phyloP scores from a whole-genome alignment of 148 eudicot species.

The Heliamphora exappendiculata region DNA sequence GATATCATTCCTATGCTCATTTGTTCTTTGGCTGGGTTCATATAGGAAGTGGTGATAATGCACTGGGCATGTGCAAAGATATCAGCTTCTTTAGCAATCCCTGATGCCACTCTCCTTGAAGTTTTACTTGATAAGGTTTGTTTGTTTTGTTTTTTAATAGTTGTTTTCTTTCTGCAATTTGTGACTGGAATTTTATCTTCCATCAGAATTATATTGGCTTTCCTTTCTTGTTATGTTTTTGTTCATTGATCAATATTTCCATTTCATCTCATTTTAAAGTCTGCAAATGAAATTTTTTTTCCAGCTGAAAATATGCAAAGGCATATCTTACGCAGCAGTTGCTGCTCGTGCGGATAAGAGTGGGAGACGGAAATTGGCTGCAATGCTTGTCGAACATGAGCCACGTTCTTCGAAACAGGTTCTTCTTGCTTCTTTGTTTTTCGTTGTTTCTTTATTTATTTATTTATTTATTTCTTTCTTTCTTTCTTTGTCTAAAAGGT shows the following conservation, averaged over 20 bases:
- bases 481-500: background rate
- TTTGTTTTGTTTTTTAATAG: background rate
- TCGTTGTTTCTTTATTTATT: background rate
- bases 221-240: too few relatives aligned
- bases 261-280: background rate
- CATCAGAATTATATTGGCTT: too few relatives aligned
- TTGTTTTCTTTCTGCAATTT: background rate
- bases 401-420: conserved; percentile 97
- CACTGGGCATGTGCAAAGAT: conserved; percentile 96
- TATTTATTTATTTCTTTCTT: too few relatives aligned
- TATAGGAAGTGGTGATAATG: conserved; percentile 88
- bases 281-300: conserved; percentile 10
- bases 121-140: conserved; percentile 78
- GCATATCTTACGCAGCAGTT: conserved; percentile 94
- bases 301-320: conserved; percentile 85
- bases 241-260: too few relatives aligned
- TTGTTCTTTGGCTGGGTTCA: conserved; percentile 10
- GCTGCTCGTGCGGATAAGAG: conserved; percentile 97
- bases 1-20: background rate
- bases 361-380: conserved; percentile 89
- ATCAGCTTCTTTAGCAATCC: conserved; percentile 58
- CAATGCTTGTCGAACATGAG: conserved; percentile 91
- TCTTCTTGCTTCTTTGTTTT: conserved; percentile 3
- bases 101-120: conserved; percentile 73
- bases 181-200: too few relatives aligned